These are phyloP conservation scores for Xylariales sp. DNA, from an alignment of 2,329 filamentous ascomycete species.

Conservation along the genomic window DNA sequence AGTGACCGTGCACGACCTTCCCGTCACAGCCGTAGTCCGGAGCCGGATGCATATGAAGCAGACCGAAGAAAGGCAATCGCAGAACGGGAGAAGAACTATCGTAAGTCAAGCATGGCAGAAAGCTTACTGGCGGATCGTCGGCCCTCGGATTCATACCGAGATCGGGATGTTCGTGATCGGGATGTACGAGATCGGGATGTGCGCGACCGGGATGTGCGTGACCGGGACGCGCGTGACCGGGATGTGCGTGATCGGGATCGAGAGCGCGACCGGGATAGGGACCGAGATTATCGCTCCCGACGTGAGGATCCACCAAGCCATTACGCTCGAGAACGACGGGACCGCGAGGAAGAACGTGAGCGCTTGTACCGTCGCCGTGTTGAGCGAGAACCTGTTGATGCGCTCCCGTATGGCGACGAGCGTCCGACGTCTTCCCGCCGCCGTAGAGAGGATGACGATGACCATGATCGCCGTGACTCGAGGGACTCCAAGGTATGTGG, in stretches of 20 bases:
- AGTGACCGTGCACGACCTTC: slow-evolving; percentile 46
- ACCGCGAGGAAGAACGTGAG: slow-evolving; percentile 87
- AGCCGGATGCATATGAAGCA: slow-evolving; percentile 89
- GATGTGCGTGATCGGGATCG: slow-evolving; percentile 31
- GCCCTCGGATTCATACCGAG: slow-evolving; percentile 41
- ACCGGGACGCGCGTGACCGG: slow-evolving; percentile 34
- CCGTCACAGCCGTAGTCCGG: slow-evolving; percentile 79
- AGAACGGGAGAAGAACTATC: slow-evolving; percentile 89
- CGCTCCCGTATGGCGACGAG: slow-evolving; percentile 85
- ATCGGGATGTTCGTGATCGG: slow-evolving; percentile 33
- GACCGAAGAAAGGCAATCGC: slow-evolving; percentile 91
- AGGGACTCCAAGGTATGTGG: slow-evolving; percentile 61
- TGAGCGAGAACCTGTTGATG: slow-evolving; percentile 68
- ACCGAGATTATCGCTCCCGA: slow-evolving; percentile 48
- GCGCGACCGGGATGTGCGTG: slow-evolving; percentile 37
- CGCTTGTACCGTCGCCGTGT: slow-evolving; percentile 75
- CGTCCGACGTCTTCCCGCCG: slow-evolving; percentile 63
- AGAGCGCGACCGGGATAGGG: slow-evolving; percentile 32
- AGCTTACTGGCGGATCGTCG: slow-evolving; percentile 53
- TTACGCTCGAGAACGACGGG: slow-evolving; percentile 82
- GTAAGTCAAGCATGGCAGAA: slow-evolving; percentile 70
- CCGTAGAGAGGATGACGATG: slow-evolving; percentile 73
- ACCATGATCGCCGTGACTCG: slow-evolving; percentile 58
- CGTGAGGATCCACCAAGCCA: slow-evolving; percentile 59
- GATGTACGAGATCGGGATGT: slow-evolving; percentile 34